These are phyloP conservation scores for Musa balbisiana DNA, from an alignment of 202 grass and related monocot genomes.

Conservation along the genomic window DNA sequence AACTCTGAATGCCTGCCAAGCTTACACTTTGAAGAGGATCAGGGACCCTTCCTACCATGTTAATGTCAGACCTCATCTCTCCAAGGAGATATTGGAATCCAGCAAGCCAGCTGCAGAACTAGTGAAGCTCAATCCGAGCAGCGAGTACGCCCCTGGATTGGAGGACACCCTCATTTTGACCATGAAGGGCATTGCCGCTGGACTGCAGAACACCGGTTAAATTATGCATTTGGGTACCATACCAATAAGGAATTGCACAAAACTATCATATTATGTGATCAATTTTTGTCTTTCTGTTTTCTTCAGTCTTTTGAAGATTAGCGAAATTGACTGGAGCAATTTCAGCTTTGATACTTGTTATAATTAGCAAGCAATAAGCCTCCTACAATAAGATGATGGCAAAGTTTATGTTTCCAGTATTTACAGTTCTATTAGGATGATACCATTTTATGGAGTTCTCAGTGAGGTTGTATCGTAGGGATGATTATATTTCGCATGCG, in stretches of 20 bases:
- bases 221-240: not conserved
- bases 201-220: conserved; percentile 88
- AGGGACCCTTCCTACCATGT: conserved; percentile 67
- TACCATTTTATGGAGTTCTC: too few species aligned
- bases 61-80: conserved; percentile 59
- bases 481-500: too few species aligned
- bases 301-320: not conserved
- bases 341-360: too few species aligned
- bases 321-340: too few species aligned
- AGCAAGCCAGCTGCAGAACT: conserved; percentile 65
- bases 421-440: too few species aligned
- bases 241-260: not conserved
- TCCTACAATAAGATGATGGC: too few species aligned
- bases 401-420: too few species aligned
- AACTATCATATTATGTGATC: not conserved
- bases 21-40: conserved; percentile 87
- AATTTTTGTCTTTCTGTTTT: not conserved
- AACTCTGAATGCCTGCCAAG: conserved; percentile 81
- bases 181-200: conserved; percentile 97
- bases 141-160: conserved; percentile 76
- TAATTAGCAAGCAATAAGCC: too few species aligned
- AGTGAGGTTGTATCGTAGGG: too few species aligned
- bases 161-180: conserved; percentile 97
- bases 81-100: conserved; percentile 57
- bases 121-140: conserved; percentile 77